A percentile compares a stretch with the other conserved stretches of the same genome.
These are phyloP conservation scores for Globisporangium emineosum DNA, from an alignment of 352 stramenopile species.

Conservation along the genomic window DNA sequence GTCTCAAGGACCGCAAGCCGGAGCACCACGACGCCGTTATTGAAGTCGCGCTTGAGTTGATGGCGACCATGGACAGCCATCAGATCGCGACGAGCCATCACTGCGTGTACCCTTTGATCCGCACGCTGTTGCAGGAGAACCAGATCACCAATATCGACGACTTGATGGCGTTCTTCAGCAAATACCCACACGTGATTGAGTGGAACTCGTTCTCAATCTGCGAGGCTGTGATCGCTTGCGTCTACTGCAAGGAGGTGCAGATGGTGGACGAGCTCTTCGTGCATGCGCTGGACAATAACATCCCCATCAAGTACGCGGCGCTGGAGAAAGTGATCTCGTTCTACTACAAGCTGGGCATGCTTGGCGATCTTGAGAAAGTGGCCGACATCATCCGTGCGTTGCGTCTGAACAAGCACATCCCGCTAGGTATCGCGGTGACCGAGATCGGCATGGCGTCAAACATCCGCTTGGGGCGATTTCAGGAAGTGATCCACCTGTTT, in stretches of 20 bases:
- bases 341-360: conserved; percentile 64
- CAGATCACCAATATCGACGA: conserved; percentile 30
- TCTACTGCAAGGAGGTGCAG: conserved; percentile 42
- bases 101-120: conserved; percentile 42
- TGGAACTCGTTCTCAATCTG: conserved; percentile 68
- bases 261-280: conserved; percentile 62
- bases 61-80: conserved; percentile 61
- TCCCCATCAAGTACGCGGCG: conserved; percentile 75
- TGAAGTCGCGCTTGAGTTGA: conserved; percentile 25
- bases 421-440: conserved; percentile 62
- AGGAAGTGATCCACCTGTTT: conserved; percentile 68
- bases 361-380: conserved; percentile 55
- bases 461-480: conserved; percentile 43
- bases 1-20: conserved; percentile 34
- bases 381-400: conserved; percentile 62
- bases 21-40: conserved; percentile 24
- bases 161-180: conserved; percentile 45
- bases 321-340: conserved; percentile 68
- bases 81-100: conserved; percentile 47
- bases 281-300: conserved; percentile 55
- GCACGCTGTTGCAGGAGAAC: conserved; percentile 30
- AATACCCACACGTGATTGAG: conserved; percentile 44
- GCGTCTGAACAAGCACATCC: conserved; percentile 73
- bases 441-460: conserved; percentile 78
- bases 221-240: conserved; percentile 55